These are phyloP conservation scores for Podochytrium sp. DNA, from an alignment of 192 early-diverging fungal species.

Conservation along the genomic window DNA sequence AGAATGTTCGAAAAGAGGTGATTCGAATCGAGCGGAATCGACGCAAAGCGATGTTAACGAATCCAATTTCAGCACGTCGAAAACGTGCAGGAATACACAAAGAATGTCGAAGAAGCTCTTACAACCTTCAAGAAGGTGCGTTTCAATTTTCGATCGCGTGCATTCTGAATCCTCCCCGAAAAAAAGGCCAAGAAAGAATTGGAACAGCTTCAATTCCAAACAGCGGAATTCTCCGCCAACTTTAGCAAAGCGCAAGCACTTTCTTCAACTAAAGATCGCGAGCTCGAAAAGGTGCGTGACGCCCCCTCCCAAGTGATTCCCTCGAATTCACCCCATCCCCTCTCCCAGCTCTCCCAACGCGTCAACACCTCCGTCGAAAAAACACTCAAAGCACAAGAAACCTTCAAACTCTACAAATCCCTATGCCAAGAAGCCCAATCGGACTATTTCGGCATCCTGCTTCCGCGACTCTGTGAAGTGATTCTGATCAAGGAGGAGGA, in stretches of 20 bases:
- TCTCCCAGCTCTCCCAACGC: constrained; percentile 32
- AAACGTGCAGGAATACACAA: constrained; percentile 34
- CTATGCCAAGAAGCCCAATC: constrained; percentile 41
- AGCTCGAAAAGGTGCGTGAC: constrained; percentile 43
- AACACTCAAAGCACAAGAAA: constrained; percentile 44
- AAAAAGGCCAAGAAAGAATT: constrained; percentile 42
- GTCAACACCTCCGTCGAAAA: constrained; percentile 39
- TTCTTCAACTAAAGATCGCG: constrained; percentile 34
- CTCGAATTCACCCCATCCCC: not conserved
- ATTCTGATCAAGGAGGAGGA: constrained; percentile 31
- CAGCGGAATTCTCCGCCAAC: constrained; percentile 35
- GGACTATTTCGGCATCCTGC: constrained; percentile 45
- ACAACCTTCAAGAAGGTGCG: constrained; percentile 35
- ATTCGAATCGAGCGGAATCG: not conserved
- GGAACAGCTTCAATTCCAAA: constrained; percentile 22
- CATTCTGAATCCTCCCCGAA: not conserved
- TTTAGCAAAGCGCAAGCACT: constrained; percentile 30
- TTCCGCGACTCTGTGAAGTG: constrained; percentile 41
- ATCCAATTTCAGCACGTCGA: constrained; percentile 38
- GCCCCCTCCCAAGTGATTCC: too few relatives aligned
- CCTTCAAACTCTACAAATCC: constrained; percentile 38
- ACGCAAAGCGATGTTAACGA: not conserved
- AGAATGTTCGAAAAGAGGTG: constrained; percentile 33
- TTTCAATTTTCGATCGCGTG: not conserved
- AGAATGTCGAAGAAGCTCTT: constrained; percentile 43